Evolutionary conservation across 2,329 filamentous ascomycete species (phyloP).

Genomic region (Macrophomina pseudophaseolina): DNA sequence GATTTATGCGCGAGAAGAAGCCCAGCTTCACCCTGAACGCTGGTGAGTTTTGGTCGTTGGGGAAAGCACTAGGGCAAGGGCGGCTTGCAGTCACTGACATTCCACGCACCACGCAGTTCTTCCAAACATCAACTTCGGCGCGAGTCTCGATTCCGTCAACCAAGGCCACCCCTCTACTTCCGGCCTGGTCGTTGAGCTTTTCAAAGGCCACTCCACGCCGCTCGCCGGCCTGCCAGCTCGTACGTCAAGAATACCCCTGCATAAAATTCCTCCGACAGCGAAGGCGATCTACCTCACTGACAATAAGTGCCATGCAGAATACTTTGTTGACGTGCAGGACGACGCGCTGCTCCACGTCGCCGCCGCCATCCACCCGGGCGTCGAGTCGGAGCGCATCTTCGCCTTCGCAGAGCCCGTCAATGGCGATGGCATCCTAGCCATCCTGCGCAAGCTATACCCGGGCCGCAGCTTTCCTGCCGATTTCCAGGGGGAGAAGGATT

Average conservation of each 20-base stretch:
- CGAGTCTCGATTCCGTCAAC: conserved; percentile 25
- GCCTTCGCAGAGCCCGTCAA: conserved; percentile 28
- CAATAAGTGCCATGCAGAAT: no score
- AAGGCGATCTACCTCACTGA: no score
- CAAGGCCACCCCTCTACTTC: conserved; percentile 30
- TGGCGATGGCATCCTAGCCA: conserved; percentile 28
- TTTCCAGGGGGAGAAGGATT: conserved; percentile 2
- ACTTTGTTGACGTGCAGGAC: conserved; percentile 33
- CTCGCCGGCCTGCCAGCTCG: neutral
- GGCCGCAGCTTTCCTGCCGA: neutral
- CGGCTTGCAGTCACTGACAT: no score
- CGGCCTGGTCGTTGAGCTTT: conserved; percentile 25
- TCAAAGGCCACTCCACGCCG: conserved; percentile 24
- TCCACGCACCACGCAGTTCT: neutral
- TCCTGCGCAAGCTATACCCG: conserved; percentile 8
- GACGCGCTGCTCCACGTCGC: conserved; percentile 32
- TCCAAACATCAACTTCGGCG: conserved; percentile 28
- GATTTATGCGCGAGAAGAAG: conserved; percentile 46
- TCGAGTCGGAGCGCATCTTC: conserved; percentile 30
- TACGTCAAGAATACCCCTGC: no score
- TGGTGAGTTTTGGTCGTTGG: neutral
- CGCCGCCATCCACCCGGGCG: conserved; percentile 29
- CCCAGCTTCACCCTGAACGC: conserved; percentile 48
- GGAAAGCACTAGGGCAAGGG: no score
- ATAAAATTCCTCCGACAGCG: no score